A percentile compares a stretch with the other conserved stretches of the same genome.
Conservation (phyloP, 768 basidiomycete species). For the Rhizopogon vesiculosus region DNA sequence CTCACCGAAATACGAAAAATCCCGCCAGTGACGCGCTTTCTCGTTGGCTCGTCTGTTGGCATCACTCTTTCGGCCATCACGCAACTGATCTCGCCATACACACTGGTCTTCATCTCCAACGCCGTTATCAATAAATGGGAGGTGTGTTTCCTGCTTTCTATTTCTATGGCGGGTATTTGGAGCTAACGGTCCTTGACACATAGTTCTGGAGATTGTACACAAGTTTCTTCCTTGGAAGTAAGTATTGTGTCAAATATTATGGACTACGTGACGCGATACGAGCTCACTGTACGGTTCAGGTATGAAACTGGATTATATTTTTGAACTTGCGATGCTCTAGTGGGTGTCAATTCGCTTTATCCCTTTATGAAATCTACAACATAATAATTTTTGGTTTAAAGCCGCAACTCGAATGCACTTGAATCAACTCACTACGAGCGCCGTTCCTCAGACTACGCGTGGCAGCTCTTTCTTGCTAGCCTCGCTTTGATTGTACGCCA, state of each 20-base stretch:
- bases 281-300: constrained; percentile 14
- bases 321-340: constrained; percentile 42
- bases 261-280: not conserved
- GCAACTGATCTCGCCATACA: constrained; percentile 48
- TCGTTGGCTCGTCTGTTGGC: constrained; percentile 55
- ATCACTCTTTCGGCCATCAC: constrained; percentile 57
- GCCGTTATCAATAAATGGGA: constrained; percentile 46
- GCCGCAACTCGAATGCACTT: constrained; percentile 60
- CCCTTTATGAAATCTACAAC: not conserved
- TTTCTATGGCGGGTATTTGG: not conserved
- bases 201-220: constrained; percentile 74
- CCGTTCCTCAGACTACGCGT: constrained; percentile 72
- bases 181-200: not conserved
- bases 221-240: constrained; percentile 70
- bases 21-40: constrained; percentile 75
- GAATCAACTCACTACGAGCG: constrained; percentile 55
- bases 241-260: constrained; percentile 10
- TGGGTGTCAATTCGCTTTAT: constrained; percentile 12
- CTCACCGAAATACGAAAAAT: constrained; percentile 71
- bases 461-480: constrained; percentile 59
- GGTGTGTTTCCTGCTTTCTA: constrained; percentile 29
- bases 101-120: constrained; percentile 46
- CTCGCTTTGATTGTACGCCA: constrained; percentile 55
- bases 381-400: constrained; percentile 20
- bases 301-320: constrained; percentile 29